A percentile compares a stretch with the other conserved stretches of the same genome.
Conservation (phyloP, 148 eudicot species). For the Limonium bicolor region DNA sequence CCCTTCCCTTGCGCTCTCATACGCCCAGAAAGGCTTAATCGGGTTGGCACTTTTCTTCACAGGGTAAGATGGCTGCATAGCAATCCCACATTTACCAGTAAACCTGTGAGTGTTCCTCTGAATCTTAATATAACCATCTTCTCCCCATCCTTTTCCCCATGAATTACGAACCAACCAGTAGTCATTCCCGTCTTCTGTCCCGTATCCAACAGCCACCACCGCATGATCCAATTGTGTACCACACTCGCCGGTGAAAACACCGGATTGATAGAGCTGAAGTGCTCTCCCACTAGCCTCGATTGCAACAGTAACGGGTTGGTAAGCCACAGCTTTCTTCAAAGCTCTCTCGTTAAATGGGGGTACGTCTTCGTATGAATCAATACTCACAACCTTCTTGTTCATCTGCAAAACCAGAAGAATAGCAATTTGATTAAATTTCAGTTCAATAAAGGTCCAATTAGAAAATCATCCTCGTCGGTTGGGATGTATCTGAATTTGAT, state of each 20-base stretch:
- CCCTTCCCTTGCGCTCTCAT: background rate
- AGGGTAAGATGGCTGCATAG: slow-evolving; percentile 2
- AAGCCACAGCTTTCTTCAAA: slow-evolving; percentile 3
- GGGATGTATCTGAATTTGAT: too few species aligned
- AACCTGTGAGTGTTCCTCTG: slow-evolving; percentile 3
- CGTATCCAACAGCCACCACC: slow-evolving; percentile 1
- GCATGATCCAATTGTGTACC: background rate
- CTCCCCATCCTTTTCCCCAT: slow-evolving; percentile 5
- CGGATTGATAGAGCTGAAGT: slow-evolving; percentile 1
- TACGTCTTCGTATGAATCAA: background rate
- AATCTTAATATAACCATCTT: slow-evolving; percentile 1
- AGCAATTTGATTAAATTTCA: background rate
- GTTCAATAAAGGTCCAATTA: too few species aligned
- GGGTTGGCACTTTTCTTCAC: background rate
- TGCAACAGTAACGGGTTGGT: slow-evolving; percentile 1
- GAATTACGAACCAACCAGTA: slow-evolving; percentile 1
- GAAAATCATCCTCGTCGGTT: too few species aligned
- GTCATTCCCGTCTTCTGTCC: slow-evolving; percentile 1
- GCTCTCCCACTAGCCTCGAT: slow-evolving; percentile 2
- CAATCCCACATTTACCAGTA: slow-evolving; percentile 1
- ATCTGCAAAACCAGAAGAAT: background rate
- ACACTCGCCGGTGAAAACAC: slow-evolving; percentile 1
- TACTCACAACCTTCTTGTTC: background rate
- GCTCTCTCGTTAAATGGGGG: background rate
- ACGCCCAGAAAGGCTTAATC: background rate